Evolutionary conservation across 1,284 basidiomycete genomes (phyloP), one percentile per base, ranked within the genome.

Genomic region (Coniophora puteana): DNA sequence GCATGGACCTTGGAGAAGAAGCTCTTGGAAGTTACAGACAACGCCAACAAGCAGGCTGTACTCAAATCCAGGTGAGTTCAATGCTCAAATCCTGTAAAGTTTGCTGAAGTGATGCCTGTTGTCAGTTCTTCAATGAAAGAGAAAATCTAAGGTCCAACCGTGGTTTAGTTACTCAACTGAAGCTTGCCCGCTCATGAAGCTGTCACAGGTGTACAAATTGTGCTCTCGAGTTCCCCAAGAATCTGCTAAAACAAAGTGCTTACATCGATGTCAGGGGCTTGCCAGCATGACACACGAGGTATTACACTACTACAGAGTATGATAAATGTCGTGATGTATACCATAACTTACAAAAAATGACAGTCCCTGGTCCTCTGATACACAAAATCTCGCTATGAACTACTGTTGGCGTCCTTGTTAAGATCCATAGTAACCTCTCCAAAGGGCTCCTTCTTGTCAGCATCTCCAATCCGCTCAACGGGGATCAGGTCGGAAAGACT

Each of bases 401-500:
- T n/a, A n/a, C n/a, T 18, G n/a, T 14, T 48, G 35, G 75, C 74
- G 59, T 87, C 85, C 24, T 72, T 58, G 55, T 89, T 89, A 41
- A 89, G 60, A 45, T 74, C 72, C 23, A 71, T 67, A 10, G 87
- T 90, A 16, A 74, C 81, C 21, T 70, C 58, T 36, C 58, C 51
- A 47, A 78, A 77, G 12, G 58, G 56, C 52, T 83, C 80, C 42
- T 66, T 54, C 39, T 60, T 69, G 50, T 80, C 73, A 47, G 83
- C 60, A 31, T 61, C 67, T 5, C 79, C 78, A 51, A 89, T 77
- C 23, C 80, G 69, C 46, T 69, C 67, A 1, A 89, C 81, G 7
- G 75, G 59, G 22, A 89, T 71, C 28, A 69, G 67, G 55, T 83
- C 79, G 6, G 76, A 74, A 24, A 89, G 67, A 46, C 80, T 87